These are phyloP conservation scores for Irpex rosettiformis DNA, from an alignment of 1,284 basidiomycete genomes.

Conservation along the genomic window DNA sequence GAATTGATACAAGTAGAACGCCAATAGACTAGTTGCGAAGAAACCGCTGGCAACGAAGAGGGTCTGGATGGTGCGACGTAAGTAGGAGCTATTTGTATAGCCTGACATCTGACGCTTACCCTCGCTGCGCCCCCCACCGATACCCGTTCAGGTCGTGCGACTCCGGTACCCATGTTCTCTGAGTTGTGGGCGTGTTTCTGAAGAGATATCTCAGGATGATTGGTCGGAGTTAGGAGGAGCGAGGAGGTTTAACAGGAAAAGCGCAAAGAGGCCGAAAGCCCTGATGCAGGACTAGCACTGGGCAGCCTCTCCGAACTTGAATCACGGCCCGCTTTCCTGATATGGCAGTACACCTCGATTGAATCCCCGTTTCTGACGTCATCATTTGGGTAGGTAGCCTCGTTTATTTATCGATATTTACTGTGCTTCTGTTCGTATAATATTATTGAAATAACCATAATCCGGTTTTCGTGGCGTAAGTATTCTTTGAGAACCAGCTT, in stretches of 20 bases:
- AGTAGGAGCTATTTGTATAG: neutral
- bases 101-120: neutral
- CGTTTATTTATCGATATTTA: too few relatives aligned
- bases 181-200: neutral
- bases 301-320: neutral
- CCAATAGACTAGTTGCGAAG: slow-evolving; percentile 3
- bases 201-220: neutral
- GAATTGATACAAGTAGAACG: slow-evolving; percentile 11
- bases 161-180: slow-evolving; percentile 3
- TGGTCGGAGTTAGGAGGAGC: too few relatives aligned
- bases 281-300: too few relatives aligned
- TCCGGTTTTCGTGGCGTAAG: too few relatives aligned
- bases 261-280: neutral
- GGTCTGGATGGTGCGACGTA: neutral
- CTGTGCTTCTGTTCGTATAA: too few relatives aligned
- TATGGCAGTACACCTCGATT: neutral
- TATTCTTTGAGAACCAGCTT: too few relatives aligned
- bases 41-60: slow-evolving; percentile 9
- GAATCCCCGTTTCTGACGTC: neutral
- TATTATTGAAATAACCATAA: too few relatives aligned
- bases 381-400: too few relatives aligned
- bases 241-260: neutral
- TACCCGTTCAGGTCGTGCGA: neutral
- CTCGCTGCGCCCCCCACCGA: neutral
- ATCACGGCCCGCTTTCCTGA: neutral